Conservation (phyloP, 345 rosid species). For the Arabis hirsuta region DNA sequence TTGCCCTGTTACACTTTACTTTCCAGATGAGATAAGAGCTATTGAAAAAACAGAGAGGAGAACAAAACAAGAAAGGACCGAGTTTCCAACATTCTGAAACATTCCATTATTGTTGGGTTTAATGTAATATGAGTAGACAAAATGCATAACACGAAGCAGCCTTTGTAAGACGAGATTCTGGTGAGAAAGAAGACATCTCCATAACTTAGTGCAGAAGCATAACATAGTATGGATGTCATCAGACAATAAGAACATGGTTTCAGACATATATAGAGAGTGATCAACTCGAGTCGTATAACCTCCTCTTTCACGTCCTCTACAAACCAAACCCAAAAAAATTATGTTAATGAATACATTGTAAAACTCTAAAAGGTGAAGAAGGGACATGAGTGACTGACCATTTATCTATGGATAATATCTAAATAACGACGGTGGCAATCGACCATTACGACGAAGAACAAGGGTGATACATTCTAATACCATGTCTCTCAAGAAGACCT, state of each 20-base stretch:
- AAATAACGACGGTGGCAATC: not conserved
- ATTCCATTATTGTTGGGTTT: not conserved
- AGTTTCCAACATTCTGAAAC: not conserved
- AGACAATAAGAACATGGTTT: not conserved
- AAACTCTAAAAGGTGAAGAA: not conserved
- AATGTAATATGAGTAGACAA: not conserved
- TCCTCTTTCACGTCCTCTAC: too few species aligned
- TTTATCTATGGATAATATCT: not conserved
- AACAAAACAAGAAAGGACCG: not conserved
- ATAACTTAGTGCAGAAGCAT: not conserved
- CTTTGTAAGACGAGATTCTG: not conserved
- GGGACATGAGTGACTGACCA: slow-evolving; percentile 5
- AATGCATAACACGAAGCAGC: not conserved
- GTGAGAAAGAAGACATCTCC: not conserved
- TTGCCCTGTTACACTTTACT: too few species aligned
- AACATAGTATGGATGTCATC: not conserved
- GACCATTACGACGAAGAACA: not conserved
- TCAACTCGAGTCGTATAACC: too few species aligned
- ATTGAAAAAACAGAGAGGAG: too few species aligned
- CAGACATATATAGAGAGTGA: too few species aligned
- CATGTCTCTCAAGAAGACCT: not conserved
- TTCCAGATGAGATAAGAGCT: too few species aligned
- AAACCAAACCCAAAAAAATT: too few species aligned
- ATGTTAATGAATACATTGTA: too few species aligned
- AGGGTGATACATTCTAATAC: not conserved